phyloP scores from a whole-genome alignment of 306 rosid species.

The Myrica gale region DNA sequence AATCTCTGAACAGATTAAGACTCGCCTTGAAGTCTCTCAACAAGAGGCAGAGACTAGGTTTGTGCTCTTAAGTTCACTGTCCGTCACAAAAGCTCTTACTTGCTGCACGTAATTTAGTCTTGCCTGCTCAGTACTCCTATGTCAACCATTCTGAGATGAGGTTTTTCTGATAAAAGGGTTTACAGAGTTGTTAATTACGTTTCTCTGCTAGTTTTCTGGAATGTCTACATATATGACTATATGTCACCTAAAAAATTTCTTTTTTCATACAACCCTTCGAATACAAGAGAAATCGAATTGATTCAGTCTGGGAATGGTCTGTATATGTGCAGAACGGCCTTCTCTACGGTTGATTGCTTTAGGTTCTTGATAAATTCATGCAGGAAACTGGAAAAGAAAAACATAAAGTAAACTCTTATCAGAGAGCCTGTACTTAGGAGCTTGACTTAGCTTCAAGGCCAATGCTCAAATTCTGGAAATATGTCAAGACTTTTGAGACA shows the following conservation, averaged over 20 bases:
- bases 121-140: too few relatives aligned
- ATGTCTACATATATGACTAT: too few relatives aligned
- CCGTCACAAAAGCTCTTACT: not conserved
- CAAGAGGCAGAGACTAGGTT: conserved; percentile 83
- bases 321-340: not conserved
- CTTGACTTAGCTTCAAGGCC: not conserved
- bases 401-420: not conserved
- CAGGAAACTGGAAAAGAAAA: not conserved
- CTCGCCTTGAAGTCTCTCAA: conserved; percentile 88
- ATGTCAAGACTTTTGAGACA: not conserved
- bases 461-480: not conserved
- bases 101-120: too few relatives aligned
- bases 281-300: too few relatives aligned
- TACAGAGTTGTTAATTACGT: too few relatives aligned
- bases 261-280: too few relatives aligned
- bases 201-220: too few relatives aligned
- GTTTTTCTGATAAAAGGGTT: too few relatives aligned
- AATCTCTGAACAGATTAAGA: conserved; percentile 88
- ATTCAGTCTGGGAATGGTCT: too few relatives aligned
- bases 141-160: too few relatives aligned
- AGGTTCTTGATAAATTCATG: not conserved
- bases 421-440: not conserved
- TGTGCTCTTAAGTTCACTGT: not conserved
- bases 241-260: too few relatives aligned
- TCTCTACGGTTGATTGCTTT: not conserved